Evolutionary conservation across 257 asterid genomes (phyloP), one percentile per base, ranked within the genome.

Genomic region (Coffea canephora): DNA sequence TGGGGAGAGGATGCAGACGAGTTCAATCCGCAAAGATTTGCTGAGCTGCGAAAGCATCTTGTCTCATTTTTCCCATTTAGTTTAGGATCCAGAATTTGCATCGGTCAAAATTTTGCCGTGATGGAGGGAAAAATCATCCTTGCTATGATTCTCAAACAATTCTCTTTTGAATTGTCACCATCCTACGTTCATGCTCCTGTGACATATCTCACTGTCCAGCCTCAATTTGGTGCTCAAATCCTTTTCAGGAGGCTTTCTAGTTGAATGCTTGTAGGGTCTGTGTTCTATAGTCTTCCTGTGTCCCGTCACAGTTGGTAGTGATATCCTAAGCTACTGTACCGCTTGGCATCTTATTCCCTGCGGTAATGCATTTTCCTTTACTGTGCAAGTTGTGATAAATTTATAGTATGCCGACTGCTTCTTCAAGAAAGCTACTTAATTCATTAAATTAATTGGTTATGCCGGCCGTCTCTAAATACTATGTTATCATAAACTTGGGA

Each of bases 1-100:
- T 87, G 90, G 88, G 88, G 90, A 74, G 84, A 72, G 9, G 88
- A 85, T 81, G 87, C 84, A 48, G 72, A 80, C 48, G 90, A 81
- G 43, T 87, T 87, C 85, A 87, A 87, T 43, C 90, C 88, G 0
- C 39, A 15, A 52, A 77, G 88, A 74, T 87, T 87, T 78, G 34
- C 81, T 0, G 79, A 77, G 62, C 57, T 84, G 4, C 76, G 82
- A 1, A 82, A 87, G 55, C 86, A 78, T 78, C 19, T 83, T 75
- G 90, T 83, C 11, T 83, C 84, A 0, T 87, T 75, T 70, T 77
- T 81, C 75, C 90, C 90, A 21, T 85, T 85, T 66, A 70, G 86
- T 45, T 70, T 85, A 70, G 90, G 88, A 10, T 82, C 90, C 43
- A 68, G 88, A 72, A 78, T 72, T 18, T 87, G 90, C 52, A 83